Evolutionary conservation across 192 early-diverging fungal genomes (phyloP).

Genomic region (Coemansia sp.): DNA sequence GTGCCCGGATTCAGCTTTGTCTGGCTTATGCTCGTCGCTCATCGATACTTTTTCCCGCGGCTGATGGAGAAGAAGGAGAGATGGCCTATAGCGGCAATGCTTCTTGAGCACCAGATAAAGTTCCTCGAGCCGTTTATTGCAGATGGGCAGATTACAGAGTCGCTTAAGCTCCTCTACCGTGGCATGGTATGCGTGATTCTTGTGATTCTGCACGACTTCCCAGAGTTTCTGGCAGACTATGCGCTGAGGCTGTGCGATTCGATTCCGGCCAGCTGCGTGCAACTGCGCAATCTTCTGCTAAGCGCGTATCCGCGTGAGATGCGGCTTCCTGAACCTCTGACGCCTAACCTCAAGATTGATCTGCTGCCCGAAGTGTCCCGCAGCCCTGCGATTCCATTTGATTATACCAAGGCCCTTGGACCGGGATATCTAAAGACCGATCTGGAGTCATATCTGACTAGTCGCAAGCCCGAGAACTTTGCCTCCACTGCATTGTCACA

Average conservation of each 20-base stretch:
- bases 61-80: slow-evolving; percentile 73
- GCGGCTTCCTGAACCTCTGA: slow-evolving; percentile 96
- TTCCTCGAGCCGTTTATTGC: slow-evolving; percentile 87
- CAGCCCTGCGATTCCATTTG: slow-evolving; percentile 84
- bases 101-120: slow-evolving; percentile 81
- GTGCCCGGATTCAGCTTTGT: slow-evolving; percentile 94
- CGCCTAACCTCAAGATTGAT: slow-evolving; percentile 92
- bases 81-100: slow-evolving; percentile 84
- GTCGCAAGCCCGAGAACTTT: slow-evolving; percentile 51
- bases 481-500: not conserved
- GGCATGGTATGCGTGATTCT: slow-evolving; percentile 89
- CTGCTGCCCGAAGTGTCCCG: slow-evolving; percentile 86
- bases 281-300: slow-evolving; percentile 95
- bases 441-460: slow-evolving; percentile 72
- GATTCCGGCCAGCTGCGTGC: slow-evolving; percentile 88
- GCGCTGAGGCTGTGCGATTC: slow-evolving; percentile 91
- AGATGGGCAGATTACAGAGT: slow-evolving; percentile 68
- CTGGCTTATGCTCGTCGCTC: slow-evolving; percentile 93
- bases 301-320: slow-evolving; percentile 94
- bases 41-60: slow-evolving; percentile 90
- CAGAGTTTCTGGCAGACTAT: slow-evolving; percentile 94
- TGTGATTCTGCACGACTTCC: slow-evolving; percentile 94
- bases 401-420: slow-evolving; percentile 68
- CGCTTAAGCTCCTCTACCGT: slow-evolving; percentile 82
- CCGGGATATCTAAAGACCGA: slow-evolving; percentile 67